Conservation (phyloP, 176 grass and related monocot species). For the Avena eriantha region DNA sequence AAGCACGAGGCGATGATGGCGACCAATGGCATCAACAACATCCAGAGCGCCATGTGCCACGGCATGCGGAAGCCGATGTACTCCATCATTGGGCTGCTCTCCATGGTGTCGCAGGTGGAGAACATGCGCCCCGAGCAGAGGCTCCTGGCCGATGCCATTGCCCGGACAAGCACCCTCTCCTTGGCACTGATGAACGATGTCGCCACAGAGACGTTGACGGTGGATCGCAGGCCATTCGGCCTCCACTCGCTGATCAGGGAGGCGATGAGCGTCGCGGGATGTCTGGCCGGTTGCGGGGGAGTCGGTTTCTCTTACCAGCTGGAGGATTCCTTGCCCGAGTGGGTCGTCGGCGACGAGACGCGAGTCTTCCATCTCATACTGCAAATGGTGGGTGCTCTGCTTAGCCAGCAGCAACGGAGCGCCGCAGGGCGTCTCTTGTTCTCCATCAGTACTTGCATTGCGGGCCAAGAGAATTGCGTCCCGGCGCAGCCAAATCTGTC, state of each 20-base stretch:
- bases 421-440: conserved; percentile 31
- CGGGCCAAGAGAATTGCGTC: conserved; percentile 30
- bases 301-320: conserved; percentile 37
- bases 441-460: conserved; percentile 15
- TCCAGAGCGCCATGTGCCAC: conserved; percentile 63
- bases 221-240: conserved; percentile 44
- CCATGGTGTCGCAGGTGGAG: conserved; percentile 66
- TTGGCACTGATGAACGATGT: conserved; percentile 61
- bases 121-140: conserved; percentile 64
- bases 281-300: conserved; percentile 40
- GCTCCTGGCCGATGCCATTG: conserved; percentile 58
- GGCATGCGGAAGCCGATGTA: conserved; percentile 62
- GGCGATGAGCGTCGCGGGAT: conserved; percentile 32
- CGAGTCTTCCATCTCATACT: conserved; percentile 66
- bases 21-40: conserved; percentile 57
- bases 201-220: conserved; percentile 49
- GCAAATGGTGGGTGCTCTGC: conserved; percentile 54
- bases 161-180: conserved; percentile 52
- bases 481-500: conserved; percentile 36
- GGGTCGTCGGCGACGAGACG: conserved; percentile 70
- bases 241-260: conserved; percentile 44
- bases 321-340: conserved; percentile 32
- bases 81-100: conserved; percentile 66
- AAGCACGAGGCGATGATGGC: conserved; percentile 52
- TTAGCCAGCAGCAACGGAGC: not conserved